phyloP scores from a whole-genome alignment of 2,329 filamentous ascomycete species.

The Kalmusia sp. region DNA sequence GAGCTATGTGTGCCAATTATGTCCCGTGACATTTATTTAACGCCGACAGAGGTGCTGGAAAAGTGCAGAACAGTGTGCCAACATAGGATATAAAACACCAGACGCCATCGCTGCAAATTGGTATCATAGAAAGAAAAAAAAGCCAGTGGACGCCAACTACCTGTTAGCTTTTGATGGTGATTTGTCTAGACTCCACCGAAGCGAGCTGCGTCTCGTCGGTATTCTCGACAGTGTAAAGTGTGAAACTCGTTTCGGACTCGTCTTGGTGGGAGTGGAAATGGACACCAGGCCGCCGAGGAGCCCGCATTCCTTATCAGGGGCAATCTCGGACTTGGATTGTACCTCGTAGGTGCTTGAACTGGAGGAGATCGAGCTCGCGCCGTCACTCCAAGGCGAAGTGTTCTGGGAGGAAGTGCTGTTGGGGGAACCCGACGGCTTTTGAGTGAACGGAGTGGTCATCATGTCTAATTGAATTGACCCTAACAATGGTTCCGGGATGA shows the following conservation, averaged over 20 bases:
- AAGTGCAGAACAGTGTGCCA: no score
- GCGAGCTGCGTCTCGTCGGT: constrained; percentile 15
- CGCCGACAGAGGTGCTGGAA: no score
- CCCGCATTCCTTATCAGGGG: constrained; percentile 29
- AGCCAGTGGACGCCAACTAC: no score
- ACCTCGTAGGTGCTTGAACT: constrained; percentile 33
- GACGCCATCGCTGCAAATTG: no score
- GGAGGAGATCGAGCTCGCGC: constrained; percentile 35
- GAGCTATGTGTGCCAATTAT: no score
- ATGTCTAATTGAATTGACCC: constrained; percentile 29
- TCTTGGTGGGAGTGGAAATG: constrained; percentile 18
- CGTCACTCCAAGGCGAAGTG: constrained; percentile 40
- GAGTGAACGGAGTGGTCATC: constrained; percentile 9
- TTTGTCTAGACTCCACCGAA: constrained; percentile 19
- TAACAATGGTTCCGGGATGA: background rate
- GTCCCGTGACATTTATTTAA: no score
- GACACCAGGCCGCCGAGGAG: constrained; percentile 38
- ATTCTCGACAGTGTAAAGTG: background rate
- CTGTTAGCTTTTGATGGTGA: background rate
- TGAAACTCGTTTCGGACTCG: constrained; percentile 9
- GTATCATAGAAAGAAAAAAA: no score
- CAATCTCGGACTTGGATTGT: constrained; percentile 16
- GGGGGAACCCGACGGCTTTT: constrained; percentile 28
- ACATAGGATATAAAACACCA: no score
- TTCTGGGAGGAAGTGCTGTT: constrained; percentile 34